Base-by-base conservation (phyloP, 2,329 filamentous ascomycete species). In the Pseudogymnoascus sp. region DNA sequence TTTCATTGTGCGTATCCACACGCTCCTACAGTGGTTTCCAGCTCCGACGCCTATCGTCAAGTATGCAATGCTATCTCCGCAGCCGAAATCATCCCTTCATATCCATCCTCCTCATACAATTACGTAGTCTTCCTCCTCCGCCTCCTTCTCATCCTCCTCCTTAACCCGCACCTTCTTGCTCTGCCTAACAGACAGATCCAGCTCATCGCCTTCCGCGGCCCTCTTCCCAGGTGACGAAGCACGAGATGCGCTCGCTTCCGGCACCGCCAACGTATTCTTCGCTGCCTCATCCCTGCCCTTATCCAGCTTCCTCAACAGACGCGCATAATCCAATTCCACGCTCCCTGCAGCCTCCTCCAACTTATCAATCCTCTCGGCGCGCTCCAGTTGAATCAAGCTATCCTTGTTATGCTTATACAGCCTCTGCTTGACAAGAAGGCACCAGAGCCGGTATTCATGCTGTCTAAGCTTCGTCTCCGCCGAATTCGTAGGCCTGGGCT, bases 351-450 rank as follows among this genome's bases (percentile, higher is more conserved):
- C 87, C 66, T 88, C 82, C 58, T 89, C 83, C 3, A 95, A 77
- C 77, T 88, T 90, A 62, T 89, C 82, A 6, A 88, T 83, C 36
- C 88, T 81, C 72, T 93, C 89, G 0, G 76, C 72, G 4, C 78
- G 76, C 61, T 90, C 88, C 40, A 93, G 75, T 72, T 92, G 86
- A 37, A 83, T 81, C 10, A 95, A 78, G 2, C 82, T 74, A 67
- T 92, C 87, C 62, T 81, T 81, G 69, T 94, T 93, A 68, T 91
- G 88, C 47, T 83, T 80, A 71, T 89, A 92, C 3, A 95, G 77
- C 36, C 90, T 79, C 68, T 89, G 83, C 75, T 94, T 94, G n/a
- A 87, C 84, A 41, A 90, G 78, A 24, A 93, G 73, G 31, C 86
- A 79, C 88, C 89, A 95, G 47, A 90, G 80, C 64, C 80, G 82